A percentile compares a stretch with the other conserved stretches of the same genome.
Evolutionary conservation across 768 basidiomycete genomes (phyloP).

Genomic region (Gelatoporia subvermispora): DNA sequence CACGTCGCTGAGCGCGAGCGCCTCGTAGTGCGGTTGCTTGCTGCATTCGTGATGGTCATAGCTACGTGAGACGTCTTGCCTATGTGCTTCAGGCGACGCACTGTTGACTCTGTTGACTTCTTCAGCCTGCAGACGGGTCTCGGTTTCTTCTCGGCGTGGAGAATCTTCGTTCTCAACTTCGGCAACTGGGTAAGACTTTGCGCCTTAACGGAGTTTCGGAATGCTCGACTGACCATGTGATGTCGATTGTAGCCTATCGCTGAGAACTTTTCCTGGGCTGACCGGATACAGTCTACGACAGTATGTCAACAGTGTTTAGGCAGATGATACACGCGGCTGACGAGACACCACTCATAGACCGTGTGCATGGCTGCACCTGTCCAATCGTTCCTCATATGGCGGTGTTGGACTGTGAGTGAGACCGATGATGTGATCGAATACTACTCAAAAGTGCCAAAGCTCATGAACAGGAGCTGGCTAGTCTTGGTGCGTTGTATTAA

Average conservation of each 20-base stretch:
- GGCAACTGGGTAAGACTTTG: conserved; percentile 19
- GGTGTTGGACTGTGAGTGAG: conserved; percentile 22
- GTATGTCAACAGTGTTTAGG: conserved; percentile 2
- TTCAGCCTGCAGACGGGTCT: conserved; percentile 18
- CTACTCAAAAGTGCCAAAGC: background rate
- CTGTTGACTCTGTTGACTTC: background rate
- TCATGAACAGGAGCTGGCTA: conserved; percentile 9
- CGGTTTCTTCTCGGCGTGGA: conserved; percentile 17
- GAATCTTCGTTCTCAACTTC: conserved; percentile 17
- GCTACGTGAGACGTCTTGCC: conserved; percentile 14
- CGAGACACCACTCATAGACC: conserved; percentile 7
- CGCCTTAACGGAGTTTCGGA: background rate
- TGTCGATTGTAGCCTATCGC: conserved; percentile 1
- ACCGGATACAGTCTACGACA: conserved; percentile 13
- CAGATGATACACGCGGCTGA: background rate
- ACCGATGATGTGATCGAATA: background rate
- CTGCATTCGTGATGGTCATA: conserved; percentile 18
- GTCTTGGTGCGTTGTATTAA: conserved; percentile 8
- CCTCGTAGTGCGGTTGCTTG: conserved; percentile 11
- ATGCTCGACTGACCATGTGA: background rate
- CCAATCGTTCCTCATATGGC: conserved; percentile 24
- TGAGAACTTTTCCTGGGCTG: conserved; percentile 14
- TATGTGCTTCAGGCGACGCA: too few species aligned
- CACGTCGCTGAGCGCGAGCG: conserved; percentile 12
- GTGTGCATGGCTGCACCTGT: conserved; percentile 20